Evolutionary conservation across 2,329 filamentous ascomycete genomes (phyloP).

Genomic region (Colletotrichum endophyticum): DNA sequence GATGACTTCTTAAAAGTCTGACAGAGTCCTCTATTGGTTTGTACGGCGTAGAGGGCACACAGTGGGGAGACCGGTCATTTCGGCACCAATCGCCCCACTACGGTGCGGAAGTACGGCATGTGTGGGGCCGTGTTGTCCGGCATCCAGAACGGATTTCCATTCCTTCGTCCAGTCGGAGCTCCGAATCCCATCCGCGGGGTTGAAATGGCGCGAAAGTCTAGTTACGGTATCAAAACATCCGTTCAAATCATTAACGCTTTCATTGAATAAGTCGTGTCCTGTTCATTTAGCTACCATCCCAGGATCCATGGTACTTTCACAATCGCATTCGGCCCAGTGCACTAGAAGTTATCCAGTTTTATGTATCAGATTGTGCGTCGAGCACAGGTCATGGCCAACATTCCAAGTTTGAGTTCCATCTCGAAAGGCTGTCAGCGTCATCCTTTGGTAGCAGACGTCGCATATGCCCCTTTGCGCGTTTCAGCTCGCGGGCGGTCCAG

Average conservation of each 20-base stretch:
- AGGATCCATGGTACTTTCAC: background rate
- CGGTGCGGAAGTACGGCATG: fast-evolving
- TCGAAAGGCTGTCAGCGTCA: background rate
- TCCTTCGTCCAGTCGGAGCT: background rate
- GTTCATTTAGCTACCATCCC: background rate
- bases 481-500: constrained; percentile 14
- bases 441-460: background rate
- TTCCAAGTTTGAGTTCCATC: background rate
- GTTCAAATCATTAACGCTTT: fast-evolving
- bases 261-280: background rate
- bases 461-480: constrained; percentile 14
- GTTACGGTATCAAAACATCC: background rate
- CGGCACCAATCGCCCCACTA: background rate
- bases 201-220: background rate
- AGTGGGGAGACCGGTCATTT: background rate
- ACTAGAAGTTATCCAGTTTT: background rate
- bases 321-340: background rate
- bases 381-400: background rate
- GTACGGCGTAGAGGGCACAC: background rate
- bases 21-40: background rate
- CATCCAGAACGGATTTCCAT: background rate
- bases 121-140: background rate
- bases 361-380: background rate
- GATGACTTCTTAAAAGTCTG: background rate
- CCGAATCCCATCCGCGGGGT: too few relatives aligned